Evolutionary conservation across 495 filamentous ascomycete genomes (phyloP), one percentile per base, ranked within the genome.

Genomic region (Paragyromitra xinjiangensis): DNA sequence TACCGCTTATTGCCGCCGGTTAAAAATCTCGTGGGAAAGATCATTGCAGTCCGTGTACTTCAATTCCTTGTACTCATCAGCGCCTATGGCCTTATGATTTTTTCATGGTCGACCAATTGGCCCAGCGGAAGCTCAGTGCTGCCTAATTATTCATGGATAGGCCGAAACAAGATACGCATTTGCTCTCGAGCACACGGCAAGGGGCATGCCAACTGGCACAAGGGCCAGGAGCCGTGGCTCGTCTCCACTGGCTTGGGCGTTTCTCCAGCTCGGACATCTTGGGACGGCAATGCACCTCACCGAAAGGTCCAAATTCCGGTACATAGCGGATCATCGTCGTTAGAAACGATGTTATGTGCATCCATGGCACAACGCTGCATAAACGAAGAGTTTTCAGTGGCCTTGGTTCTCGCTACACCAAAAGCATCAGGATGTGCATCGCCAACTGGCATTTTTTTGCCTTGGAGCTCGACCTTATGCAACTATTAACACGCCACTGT

Each of bases 211-310:
- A 76, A 71, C 73, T 76, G 73, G 73, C 73, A 75, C 58, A 53
- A 62, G 29, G 11, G 29, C 29, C 19, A 65, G 67, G 67, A 71
- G 40, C 68, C 68, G 73, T 77, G 74, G 74, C 71, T 77, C 74
- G 69, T 73, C 74, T 77, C 74, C 74, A 73, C 69, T 77, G 74
- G 69, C 59, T 34, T 73, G 74, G 74, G 74, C 29, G 69, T 61
- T 65, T 55, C 62, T 50, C 48, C 61, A 58, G 22, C 64, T 53
- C 22, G 48, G 22, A 24, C 61, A 67, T 37, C 59, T 51, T 44
- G 63, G 24, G 39, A 61, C 71, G 69, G 61, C 22, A 59, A 73
- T 65, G 74, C 62, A 69, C 73, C 45, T 70, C 66, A 70, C 58
- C 51, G 71, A 61, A 69, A 34, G 37, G 45, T 29, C 55, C 19